Base-by-base conservation (phyloP, 257 asterid genomes). In the Scutellaria galericulata region DNA sequence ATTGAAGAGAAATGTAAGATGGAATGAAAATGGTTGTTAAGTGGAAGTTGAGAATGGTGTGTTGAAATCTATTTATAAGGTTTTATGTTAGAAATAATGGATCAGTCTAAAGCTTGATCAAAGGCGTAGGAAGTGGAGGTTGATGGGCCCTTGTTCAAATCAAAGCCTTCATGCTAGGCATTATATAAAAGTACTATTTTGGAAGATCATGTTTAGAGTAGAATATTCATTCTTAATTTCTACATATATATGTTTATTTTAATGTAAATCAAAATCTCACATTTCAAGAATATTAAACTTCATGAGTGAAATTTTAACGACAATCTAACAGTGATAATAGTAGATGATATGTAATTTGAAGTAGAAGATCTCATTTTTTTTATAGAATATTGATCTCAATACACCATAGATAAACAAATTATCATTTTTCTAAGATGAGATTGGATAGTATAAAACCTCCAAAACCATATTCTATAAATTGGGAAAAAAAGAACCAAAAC, bases 81-180 rank as follows among this genome's bases (percentile, higher is more conserved):
- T 44, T 57, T 46, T 46, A 7, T 7, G 70, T 56, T 53, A 54
- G 35, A 65, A 64, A 59, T 45, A 60, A 75, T 60, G 55, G 66
- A 53, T 20, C 71, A 62, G 62, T 79, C 22, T 24, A 59, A 73
- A 66, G 88, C 96, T 72, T 81, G 84, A 89, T 89, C 63, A 80
- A 77, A 78, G 96, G 96, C 95, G 92, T 48, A 45, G 82, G 76
- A 66, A 41, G 78, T 73, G 95, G 92, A 81, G 41, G 44, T 59
- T 72, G 66, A 80, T 79, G 87, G 85, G 83, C 37, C 79, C 50
- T 8, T 13, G 42, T 71, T 47, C 64, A 66, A 52, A 62, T 76
- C 69, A 61, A 72, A 45, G 40, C 31, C 31, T 50, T 7, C 62
- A 61, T 71, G 65, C 54, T 72, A 82, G 68, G 79, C 57, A 64